Base-by-base conservation (phyloP, 2,329 filamentous ascomycete genomes). In the Microsporum audouinii region DNA sequence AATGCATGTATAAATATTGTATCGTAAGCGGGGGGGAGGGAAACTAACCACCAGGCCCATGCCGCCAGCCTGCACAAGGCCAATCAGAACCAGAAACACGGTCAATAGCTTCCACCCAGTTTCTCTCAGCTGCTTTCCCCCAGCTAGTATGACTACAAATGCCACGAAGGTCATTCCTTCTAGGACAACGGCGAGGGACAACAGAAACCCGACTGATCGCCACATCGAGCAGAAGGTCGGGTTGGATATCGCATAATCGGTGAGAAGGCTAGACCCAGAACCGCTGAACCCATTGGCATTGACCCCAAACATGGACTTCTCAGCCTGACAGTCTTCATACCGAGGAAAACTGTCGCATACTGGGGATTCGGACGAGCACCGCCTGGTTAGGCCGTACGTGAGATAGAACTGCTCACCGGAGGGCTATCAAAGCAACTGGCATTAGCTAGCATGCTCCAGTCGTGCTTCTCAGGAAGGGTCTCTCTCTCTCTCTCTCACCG, bases 131-230 rank as follows among this genome's bases (percentile, higher is more conserved):
- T 86, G 84, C 72, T 90, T 88, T 39, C 91, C 90, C 17, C 91
- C 91, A 1, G 81, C 76, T 66, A 96, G 77, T 55, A 95, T 84
- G 57, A 95, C 83, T 34, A 86, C 70, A 73, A 92, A 96, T 17
- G 86, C 84, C 33, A 95, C 85, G n/a, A 95, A 75, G 5, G 85
- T 85, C 60, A 88, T 89, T 45, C 94, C 82, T 73, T 95, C 87
- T 43, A 94, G 72, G n/a, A 96, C 85, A 41, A 90, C 83, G 5
- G 88, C 83, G 68, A 96, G 88, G 59, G 86, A 88, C 77, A 95
- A 90, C 65, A 96, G 76, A 75, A 96, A 97, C 29, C 89, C 91
- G 39, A 90, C 85, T 31, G 85, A 89, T 62, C 88, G 83, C 92
- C 92, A 99, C 81, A 95, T 88, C 68, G 85, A 88, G 79, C 94